Conservation (phyloP, 257 asterid species). For the Nyctanthes arbortristis region DNA sequence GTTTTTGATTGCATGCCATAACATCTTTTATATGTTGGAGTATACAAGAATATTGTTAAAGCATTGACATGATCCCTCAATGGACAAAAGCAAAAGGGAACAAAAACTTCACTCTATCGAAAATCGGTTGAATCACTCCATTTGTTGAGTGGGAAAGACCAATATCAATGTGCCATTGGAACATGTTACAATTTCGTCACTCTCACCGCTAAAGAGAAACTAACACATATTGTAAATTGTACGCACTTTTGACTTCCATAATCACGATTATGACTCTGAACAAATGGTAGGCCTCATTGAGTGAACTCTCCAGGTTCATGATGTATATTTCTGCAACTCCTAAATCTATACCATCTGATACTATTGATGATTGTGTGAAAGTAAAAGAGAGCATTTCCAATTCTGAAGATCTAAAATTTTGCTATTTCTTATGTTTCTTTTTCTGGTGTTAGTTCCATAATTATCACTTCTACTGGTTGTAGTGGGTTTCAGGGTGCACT, state of each 20-base stretch:
- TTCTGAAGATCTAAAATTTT: not conserved
- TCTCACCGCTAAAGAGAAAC: not conserved
- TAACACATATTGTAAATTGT: not conserved
- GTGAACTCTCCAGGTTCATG: not conserved
- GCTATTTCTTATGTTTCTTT: not conserved
- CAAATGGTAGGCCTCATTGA: not conserved
- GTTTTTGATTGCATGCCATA: not conserved
- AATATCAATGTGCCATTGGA: not conserved
- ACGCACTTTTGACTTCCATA: not conserved
- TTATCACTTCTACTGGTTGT: not conserved
- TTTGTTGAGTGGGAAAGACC: not conserved
- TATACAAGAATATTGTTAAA: not conserved
- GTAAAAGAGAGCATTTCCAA: not conserved
- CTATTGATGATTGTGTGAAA: not conserved
- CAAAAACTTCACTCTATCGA: not conserved
- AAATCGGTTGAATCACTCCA: not conserved
- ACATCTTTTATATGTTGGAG: not conserved
- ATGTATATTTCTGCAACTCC: not conserved
- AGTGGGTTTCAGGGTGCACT: not conserved
- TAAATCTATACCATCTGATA: not conserved
- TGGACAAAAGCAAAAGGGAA: not conserved
- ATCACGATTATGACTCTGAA: not conserved
- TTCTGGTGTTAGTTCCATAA: not conserved
- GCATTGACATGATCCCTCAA: not conserved
- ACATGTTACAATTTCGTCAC: not conserved